Base-by-base conservation (phyloP, 768 basidiomycete species). In the Stropharia rugosoannulata region DNA sequence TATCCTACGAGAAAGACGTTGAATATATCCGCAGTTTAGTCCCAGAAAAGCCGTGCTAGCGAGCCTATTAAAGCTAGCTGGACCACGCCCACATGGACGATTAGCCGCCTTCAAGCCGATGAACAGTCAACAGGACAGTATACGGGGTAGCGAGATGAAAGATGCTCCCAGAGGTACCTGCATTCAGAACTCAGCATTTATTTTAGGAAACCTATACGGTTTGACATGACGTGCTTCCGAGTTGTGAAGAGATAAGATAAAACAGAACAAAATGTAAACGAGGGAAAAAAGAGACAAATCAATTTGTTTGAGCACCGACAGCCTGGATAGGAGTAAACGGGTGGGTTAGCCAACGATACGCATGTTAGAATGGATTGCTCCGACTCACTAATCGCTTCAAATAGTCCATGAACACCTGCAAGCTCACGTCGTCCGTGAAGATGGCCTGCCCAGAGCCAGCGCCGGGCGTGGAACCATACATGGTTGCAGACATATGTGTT, bases 361-460 rank as follows among this genome's bases (percentile, higher is more conserved):
- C 38, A 12, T 13, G 37, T n/a, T 29, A n/a, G 27, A 29, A 19
- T 16, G 27, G 37, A 51, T 27, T 7, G 49, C 38, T 2, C 5
- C 12, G 36, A 32, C 86, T 66, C 63, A 89, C 95, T 77, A 98
- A 73, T 66, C 94, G 86, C 71, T 96, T 97, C 73, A 98, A 76
- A 75, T 95, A 92, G 66, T 97, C 95, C 95, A 95, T 95, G 78
- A 97, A 96, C 54, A 95, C 90, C 71, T 95, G 93, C 73, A 98
- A 81, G 69, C 93, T 97, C 59, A 98, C 96, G 71, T 99, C 96
- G 68, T 98, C 97, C 53, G 97, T 99, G 71, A 98, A 97, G 71
- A 99, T 98, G 13, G 94, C 92, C 71, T 94, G 90, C 4, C 95
- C 95, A 2, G 82, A 75, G 8, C 80, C 80, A 9, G 83, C 82